These are phyloP conservation scores for Tolypocladium tundrense DNA, from an alignment of 2,329 filamentous ascomycete genomes.

Conservation along the genomic window DNA sequence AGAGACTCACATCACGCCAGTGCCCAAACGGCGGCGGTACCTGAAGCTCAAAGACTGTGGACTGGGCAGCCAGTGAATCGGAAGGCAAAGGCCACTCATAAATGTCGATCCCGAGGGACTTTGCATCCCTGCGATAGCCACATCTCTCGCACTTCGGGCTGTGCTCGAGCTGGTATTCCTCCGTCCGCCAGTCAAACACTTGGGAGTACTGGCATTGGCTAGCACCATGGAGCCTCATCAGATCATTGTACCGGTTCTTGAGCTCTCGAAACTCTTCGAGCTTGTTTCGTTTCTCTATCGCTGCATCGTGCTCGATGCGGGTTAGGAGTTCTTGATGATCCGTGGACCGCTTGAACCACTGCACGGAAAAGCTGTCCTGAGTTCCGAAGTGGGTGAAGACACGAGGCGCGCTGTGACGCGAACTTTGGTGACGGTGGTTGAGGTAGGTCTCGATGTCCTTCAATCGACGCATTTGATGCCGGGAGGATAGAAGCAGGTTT, in stretches of 20 bases:
- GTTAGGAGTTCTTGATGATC: slow-evolving; percentile 23
- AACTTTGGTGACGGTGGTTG: no score
- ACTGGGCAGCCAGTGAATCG: slow-evolving; percentile 21
- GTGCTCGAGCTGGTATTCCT: slow-evolving; percentile 3
- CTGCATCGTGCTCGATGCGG: slow-evolving; percentile 29
- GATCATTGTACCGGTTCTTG: slow-evolving; percentile 1
- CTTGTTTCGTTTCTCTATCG: slow-evolving; percentile 1
- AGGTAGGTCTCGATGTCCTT: no score
- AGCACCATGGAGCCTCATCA: slow-evolving; percentile 6
- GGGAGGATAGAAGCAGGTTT: no score
- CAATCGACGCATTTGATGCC: no score
- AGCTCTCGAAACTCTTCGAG: slow-evolving; percentile 5
- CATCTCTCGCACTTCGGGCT: slow-evolving; percentile 26
- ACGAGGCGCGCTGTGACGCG: slow-evolving; percentile 7
- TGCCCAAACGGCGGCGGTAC: slow-evolving; percentile 27
- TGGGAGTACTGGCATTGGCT: slow-evolving; percentile 3
- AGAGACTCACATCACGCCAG: slow-evolving; percentile 40
- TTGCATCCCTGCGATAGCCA: slow-evolving; percentile 15
- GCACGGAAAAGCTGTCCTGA: slow-evolving; percentile 6
- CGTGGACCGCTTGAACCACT: slow-evolving; percentile 8
- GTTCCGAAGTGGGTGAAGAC: slow-evolving; percentile 10
- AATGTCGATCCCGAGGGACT: slow-evolving; percentile 29
- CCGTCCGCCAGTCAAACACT: not conserved
- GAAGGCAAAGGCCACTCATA: slow-evolving; percentile 48
- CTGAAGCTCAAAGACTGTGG: slow-evolving; percentile 42